Percentiles rank a stretch among this genome's conserved stretches.
Conservation (phyloP, 78 protist genomes). For the Goniomonas avonlea region DNA sequence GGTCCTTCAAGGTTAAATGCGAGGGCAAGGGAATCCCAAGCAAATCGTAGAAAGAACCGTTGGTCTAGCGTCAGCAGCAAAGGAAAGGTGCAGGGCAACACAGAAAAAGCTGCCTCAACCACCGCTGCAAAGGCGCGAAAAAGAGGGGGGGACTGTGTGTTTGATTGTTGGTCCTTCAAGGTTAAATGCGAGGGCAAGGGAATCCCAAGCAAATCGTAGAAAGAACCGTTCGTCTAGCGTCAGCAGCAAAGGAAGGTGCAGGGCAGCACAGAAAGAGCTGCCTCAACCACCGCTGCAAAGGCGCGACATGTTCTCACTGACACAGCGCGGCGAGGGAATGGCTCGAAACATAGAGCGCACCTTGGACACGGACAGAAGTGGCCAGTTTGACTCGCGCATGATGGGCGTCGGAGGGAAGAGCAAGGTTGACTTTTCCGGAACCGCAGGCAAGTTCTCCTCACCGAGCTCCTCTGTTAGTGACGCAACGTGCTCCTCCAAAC, state of each 20-base stretch:
- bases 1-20: too few relatives aligned
- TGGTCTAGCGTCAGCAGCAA: neutral
- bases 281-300: neutral
- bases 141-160: too few relatives aligned
- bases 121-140: too few relatives aligned
- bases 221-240: too few relatives aligned
- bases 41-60: too few relatives aligned
- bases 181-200: too few relatives aligned
- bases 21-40: too few relatives aligned
- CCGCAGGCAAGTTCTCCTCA: neutral
- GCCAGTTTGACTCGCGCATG: slow-evolving; percentile 75
- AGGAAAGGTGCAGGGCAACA: neutral
- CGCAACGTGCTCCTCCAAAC: slow-evolving; percentile 57
- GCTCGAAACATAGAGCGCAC: slow-evolving; percentile 52
- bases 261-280: neutral
- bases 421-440: neutral
- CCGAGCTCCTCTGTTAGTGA: neutral
- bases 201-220: too few relatives aligned
- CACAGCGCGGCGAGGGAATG: neutral
- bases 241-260: neutral
- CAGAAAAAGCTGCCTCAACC: neutral
- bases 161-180: too few relatives aligned
- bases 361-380: slow-evolving; percentile 61
- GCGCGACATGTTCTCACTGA: too few relatives aligned
- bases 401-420: slow-evolving; percentile 45